phyloP scores from a whole-genome alignment of 768 basidiomycete genomes.

The Grammothele lineata region DNA sequence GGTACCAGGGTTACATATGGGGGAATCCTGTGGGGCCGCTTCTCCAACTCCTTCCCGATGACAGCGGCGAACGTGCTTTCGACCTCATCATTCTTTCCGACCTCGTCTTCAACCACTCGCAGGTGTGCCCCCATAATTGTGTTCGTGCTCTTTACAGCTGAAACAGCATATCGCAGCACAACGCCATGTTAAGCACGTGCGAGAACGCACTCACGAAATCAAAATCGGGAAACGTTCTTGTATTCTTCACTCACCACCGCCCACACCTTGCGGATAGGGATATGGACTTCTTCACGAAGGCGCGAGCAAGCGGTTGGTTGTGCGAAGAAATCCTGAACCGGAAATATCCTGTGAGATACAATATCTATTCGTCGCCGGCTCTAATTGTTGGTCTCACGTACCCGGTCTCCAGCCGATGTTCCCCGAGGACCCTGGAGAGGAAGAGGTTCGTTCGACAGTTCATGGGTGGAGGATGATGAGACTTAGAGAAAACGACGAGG shows the following conservation, averaged over 20 bases:
- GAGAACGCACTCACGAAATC: constrained; percentile 32
- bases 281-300: constrained; percentile 74
- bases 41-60: constrained; percentile 27
- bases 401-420: constrained; percentile 70
- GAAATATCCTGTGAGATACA: constrained; percentile 52
- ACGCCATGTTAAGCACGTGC: constrained; percentile 74
- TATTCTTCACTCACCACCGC: constrained; percentile 88
- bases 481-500: too few species aligned
- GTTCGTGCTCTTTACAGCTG: not conserved
- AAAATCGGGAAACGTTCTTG: constrained; percentile 46
- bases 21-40: constrained; percentile 52
- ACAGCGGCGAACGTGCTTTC: constrained; percentile 38
- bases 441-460: constrained; percentile 72
- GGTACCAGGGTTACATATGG: constrained; percentile 75
- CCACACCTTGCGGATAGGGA: constrained; percentile 82
- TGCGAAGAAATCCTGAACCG: constrained; percentile 66
- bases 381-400: not conserved
- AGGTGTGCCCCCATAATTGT: constrained; percentile 41
- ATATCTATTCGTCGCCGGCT: not conserved
- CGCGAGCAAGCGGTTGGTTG: constrained; percentile 59
- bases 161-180: constrained; percentile 52
- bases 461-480: constrained; percentile 32
- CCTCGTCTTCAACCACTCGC: constrained; percentile 92
- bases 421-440: constrained; percentile 79
- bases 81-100: constrained; percentile 88